Conservation (phyloP, 1,284 basidiomycete species). For the Chondrostereum purpureum region DNA sequence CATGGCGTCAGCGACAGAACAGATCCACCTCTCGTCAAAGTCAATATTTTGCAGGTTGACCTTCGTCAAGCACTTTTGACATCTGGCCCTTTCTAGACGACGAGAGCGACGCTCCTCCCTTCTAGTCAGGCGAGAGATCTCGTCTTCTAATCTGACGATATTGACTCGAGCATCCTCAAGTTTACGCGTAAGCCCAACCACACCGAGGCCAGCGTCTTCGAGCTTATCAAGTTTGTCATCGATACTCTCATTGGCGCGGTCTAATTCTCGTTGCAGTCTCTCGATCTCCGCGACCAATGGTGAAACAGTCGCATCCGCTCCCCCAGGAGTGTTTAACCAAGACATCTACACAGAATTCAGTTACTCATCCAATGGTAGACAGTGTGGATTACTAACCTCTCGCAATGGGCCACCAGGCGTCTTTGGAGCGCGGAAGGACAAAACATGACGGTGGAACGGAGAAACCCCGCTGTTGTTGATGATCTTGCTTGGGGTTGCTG, state of each 20-base stretch:
- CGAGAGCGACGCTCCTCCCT: slow-evolving; percentile 57
- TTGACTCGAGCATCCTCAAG: slow-evolving; percentile 61
- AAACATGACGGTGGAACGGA: slow-evolving; percentile 64
- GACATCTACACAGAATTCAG: slow-evolving; percentile 41
- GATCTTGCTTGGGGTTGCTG: slow-evolving; percentile 49
- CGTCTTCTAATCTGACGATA: slow-evolving; percentile 56
- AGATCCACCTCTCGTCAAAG: slow-evolving; percentile 54
- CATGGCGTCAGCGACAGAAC: neutral
- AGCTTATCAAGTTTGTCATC: slow-evolving; percentile 81
- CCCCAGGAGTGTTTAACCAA: slow-evolving; percentile 59
- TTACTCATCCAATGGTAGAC: slow-evolving; percentile 1
- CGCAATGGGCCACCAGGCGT: slow-evolving; percentile 71
- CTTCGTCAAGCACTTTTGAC: slow-evolving; percentile 59
- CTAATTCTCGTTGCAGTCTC: slow-evolving; percentile 64
- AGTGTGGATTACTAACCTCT: slow-evolving; percentile 49
- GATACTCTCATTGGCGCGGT: slow-evolving; percentile 72
- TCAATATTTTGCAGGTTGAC: slow-evolving; percentile 44
- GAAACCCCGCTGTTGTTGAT: slow-evolving; percentile 54
- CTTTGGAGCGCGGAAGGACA: slow-evolving; percentile 60
- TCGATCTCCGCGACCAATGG: slow-evolving; percentile 60
- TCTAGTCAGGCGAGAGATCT: slow-evolving; percentile 54
- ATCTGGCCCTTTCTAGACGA: slow-evolving; percentile 52
- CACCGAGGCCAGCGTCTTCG: slow-evolving; percentile 68
- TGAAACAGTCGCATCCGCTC: slow-evolving; percentile 42
- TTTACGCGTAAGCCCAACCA: slow-evolving; percentile 60